Percentiles rank a stretch among this genome's conserved stretches.
Evolutionary conservation across 2,329 filamentous ascomycete species (phyloP).

Genomic region (Hymenoscyphus albidus): DNA sequence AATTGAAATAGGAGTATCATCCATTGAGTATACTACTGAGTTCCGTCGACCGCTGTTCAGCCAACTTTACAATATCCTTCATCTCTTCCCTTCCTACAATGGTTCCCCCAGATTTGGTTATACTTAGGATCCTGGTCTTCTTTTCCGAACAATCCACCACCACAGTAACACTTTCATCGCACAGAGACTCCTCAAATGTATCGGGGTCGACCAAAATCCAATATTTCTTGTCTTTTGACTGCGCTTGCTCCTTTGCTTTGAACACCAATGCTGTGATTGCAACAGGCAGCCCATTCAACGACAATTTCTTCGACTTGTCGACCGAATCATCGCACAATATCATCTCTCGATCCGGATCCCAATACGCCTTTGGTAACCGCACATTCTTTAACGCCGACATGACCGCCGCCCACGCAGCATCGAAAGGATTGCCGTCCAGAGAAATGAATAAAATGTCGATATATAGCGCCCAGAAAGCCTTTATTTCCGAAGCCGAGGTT

Average conservation of each 20-base stretch:
- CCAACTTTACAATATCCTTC: slow-evolving; percentile 54
- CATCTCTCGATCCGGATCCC: slow-evolving; percentile 76
- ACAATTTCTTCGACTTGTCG: slow-evolving; percentile 51
- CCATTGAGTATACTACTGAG: slow-evolving; percentile 24
- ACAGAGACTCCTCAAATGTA: slow-evolving; percentile 80
- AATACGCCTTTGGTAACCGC: slow-evolving; percentile 71
- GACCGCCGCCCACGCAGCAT: slow-evolving; percentile 82
- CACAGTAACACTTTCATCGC: slow-evolving; percentile 76
- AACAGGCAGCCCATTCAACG: slow-evolving; percentile 64
- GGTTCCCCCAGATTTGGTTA: slow-evolving; percentile 82
- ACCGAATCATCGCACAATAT: slow-evolving; percentile 68
- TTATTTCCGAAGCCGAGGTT: slow-evolving; percentile 49
- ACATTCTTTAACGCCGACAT: slow-evolving; percentile 78
- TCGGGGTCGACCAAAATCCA: slow-evolving; percentile 90
- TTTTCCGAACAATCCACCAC: slow-evolving; percentile 59
- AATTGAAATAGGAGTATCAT: slow-evolving; percentile 15
- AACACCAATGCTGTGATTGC: slow-evolving; percentile 78
- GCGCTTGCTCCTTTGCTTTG: slow-evolving; percentile 46
- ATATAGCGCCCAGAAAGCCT: slow-evolving; percentile 92
- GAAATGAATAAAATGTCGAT: slow-evolving; percentile 94
- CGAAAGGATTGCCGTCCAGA: slow-evolving; percentile 86
- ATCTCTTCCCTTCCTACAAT: slow-evolving; percentile 62
- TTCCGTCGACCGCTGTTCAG: slow-evolving; percentile 62
- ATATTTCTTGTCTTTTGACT: slow-evolving; percentile 49
- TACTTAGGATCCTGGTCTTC: slow-evolving; percentile 56